Conservation (phyloP, 495 filamentous ascomycete species). For the Penicillium turbatum region DNA sequence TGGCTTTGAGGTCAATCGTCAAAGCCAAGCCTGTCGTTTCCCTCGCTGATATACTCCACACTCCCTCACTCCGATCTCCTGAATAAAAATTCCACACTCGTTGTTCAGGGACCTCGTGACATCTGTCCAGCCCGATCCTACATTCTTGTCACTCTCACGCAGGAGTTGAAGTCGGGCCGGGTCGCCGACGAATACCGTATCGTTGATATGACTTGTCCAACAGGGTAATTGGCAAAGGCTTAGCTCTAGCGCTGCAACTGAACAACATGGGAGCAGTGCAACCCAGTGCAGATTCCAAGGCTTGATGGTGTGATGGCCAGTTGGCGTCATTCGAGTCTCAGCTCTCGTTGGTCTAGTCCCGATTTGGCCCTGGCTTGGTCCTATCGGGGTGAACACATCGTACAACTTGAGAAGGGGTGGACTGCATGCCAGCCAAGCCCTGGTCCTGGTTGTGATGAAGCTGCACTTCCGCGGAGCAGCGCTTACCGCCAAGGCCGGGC, state of each 20-base stretch:
- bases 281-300: not conserved
- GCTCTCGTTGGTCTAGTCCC: not conserved
- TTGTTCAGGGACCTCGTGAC: not conserved
- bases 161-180: not conserved
- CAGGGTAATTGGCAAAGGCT: constrained; percentile 27
- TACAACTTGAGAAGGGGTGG: not conserved
- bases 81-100: not conserved
- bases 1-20: not conserved
- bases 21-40: constrained; percentile 3
- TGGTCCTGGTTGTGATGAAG: not conserved
- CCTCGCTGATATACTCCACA: not conserved
- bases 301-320: not conserved
- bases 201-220: constrained; percentile 1
- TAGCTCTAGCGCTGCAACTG: constrained; percentile 7
- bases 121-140: constrained; percentile 2
- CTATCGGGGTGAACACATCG: not conserved
- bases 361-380: not conserved
- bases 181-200: constrained; percentile 2
- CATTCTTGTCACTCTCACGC: constrained; percentile 5
- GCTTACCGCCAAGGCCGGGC: not conserved
- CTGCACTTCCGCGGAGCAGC: not conserved
- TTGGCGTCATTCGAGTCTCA: not conserved
- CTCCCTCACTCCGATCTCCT: not conserved
- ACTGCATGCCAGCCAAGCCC: constrained; percentile 7
- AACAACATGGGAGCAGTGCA: not conserved